A percentile compares a stretch with the other conserved stretches of the same genome.
Conservation (phyloP, 331 rosid species). For the Malus hybrid region DNA sequence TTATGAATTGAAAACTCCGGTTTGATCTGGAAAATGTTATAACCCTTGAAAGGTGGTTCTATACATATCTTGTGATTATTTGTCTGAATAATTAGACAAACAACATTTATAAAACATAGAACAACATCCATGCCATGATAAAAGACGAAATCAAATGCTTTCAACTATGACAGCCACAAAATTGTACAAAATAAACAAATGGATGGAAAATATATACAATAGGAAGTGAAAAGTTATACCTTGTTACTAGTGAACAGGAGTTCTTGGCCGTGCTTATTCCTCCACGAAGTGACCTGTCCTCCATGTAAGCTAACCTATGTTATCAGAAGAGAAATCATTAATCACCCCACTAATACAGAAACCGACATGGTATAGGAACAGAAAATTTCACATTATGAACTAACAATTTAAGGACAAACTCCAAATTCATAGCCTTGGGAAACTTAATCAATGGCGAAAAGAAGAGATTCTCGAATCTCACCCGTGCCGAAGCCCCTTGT, state of each 20-base stretch:
- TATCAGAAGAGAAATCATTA: constrained; percentile 15
- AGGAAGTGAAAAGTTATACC: constrained; percentile 25
- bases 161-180: background rate
- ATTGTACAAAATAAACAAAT: background rate
- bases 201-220: background rate
- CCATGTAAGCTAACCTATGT: constrained; percentile 83
- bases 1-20: too few relatives aligned
- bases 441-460: background rate
- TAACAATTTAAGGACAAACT: constrained; percentile 3
- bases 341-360: background rate
- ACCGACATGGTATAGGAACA: background rate
- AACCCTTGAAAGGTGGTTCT: too few relatives aligned
- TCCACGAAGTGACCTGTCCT: constrained; percentile 91
- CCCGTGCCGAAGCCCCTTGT: constrained; percentile 72
- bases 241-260: constrained; percentile 87
- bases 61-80: too few relatives aligned
- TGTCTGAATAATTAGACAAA: too few relatives aligned
- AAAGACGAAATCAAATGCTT: background rate
- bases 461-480: constrained; percentile 28
- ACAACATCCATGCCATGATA: background rate
- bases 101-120: background rate
- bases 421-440: background rate
- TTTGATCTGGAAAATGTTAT: too few relatives aligned
- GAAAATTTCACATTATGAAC: constrained; percentile 4
- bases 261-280: constrained; percentile 77